Evolutionary conservation across 1,284 basidiomycete species (phyloP), one percentile per base, ranked within the genome.

Genomic region (Trametes sp.): DNA sequence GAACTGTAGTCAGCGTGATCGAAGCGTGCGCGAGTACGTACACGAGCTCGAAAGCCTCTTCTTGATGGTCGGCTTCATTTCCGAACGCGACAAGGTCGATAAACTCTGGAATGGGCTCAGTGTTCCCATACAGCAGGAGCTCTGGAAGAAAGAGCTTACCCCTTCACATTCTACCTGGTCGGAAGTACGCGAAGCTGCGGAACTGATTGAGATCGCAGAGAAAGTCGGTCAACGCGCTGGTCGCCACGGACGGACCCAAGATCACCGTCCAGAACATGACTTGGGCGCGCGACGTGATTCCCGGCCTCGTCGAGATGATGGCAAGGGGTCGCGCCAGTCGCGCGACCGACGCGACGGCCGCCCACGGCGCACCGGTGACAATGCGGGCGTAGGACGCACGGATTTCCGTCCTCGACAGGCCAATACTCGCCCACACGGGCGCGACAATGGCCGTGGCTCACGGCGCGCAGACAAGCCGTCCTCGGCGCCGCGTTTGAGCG

Each of bases 71-170:
- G 76, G 78, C 0, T 41, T 70, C 1, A 64, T 66, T 7, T 72
- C 75, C 28, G 66, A 75, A 1, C 66, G 67, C 2, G 75, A 77
- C 0, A 61, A 69, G 3, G 75, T 80, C 0, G 69, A 74, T 16
- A 74, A 72, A 54, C 59, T 81, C 0, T 83, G 78, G 77, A 54
- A 67, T 38, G 73, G 80, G 0, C 65, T 81, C 0, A 63, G 68
- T 2, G 0, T 14, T 0, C 49, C 57, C 0, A 74, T 81, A 3
- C 76, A 78, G 45, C 48, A 53, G 0, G 69, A 73, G 2, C 65
- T 81, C 0, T 79, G 73, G 72, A 28, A 58, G 0, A 63, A 72
- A 19, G 44, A 64, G 0, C 55, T 78, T 0, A 73, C 76, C 24
- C 78, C 77, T 21, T 54, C 55, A 0, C n/a, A 33, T 7, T 54